Evolutionary conservation across 495 filamentous ascomycete genomes (phyloP).

Genomic region (Poronia punctata): DNA sequence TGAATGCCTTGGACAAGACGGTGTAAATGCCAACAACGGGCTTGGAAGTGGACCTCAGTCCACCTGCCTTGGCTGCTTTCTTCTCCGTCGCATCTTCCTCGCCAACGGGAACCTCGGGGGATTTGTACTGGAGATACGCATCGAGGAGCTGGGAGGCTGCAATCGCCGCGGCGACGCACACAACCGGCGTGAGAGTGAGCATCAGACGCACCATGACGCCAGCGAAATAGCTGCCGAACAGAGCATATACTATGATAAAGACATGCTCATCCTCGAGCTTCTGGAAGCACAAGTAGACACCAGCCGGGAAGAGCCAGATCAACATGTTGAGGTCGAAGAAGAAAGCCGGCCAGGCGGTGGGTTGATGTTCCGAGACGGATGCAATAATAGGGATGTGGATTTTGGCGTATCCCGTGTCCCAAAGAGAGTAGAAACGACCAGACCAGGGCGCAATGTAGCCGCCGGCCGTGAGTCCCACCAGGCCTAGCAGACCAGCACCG

Average conservation of each 20-base stretch:
- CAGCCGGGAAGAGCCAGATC: slow-evolving; percentile 98
- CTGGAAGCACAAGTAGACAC: slow-evolving; percentile 97
- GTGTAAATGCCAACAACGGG: slow-evolving; percentile 81
- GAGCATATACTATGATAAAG: slow-evolving; percentile 93
- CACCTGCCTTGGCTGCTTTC: slow-evolving; percentile 43
- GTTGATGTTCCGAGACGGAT: slow-evolving; percentile 98
- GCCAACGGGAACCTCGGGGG: slow-evolving; percentile 42
- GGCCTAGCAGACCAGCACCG: slow-evolving; percentile 52
- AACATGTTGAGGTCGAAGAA: slow-evolving; percentile 98
- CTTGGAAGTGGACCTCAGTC: slow-evolving; percentile 61
- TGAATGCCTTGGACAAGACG: slow-evolving; percentile 65
- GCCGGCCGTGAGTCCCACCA: slow-evolving; percentile 75
- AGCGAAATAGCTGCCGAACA: slow-evolving; percentile 94
- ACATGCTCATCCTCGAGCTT: slow-evolving; percentile 93
- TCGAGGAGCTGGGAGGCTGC: slow-evolving; percentile 86
- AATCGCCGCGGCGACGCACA: slow-evolving; percentile 90
- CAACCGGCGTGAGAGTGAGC: slow-evolving; percentile 93
- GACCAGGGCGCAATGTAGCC: slow-evolving; percentile 97
- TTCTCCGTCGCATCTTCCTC: slow-evolving; percentile 42
- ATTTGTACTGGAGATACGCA: slow-evolving; percentile 62
- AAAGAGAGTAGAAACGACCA: slow-evolving; percentile 98
- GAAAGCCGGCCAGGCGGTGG: slow-evolving; percentile 99
- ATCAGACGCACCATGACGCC: slow-evolving; percentile 99
- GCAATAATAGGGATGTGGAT: slow-evolving; percentile 99
- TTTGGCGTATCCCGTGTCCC: slow-evolving; percentile 99